These are phyloP conservation scores for Graphilbum fragrans DNA, from an alignment of 2,329 filamentous ascomycete genomes.

Conservation along the genomic window DNA sequence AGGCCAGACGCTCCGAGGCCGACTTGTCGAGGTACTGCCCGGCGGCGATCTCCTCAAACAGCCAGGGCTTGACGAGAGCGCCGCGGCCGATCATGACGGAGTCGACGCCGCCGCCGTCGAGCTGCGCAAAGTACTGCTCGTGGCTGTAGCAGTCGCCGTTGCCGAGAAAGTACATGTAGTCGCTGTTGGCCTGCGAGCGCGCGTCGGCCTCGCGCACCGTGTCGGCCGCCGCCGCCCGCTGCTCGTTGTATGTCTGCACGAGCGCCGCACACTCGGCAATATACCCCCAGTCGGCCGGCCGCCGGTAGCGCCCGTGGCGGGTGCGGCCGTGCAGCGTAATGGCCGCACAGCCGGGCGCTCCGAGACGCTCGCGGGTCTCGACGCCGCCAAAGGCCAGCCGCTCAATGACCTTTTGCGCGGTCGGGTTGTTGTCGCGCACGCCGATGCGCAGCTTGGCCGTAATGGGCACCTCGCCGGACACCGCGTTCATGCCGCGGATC, in stretches of 20 bases:
- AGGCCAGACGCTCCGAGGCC: conserved; percentile 69
- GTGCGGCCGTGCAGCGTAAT: conserved; percentile 90
- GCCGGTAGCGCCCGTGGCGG: conserved; percentile 88
- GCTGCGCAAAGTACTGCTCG: conserved; percentile 68
- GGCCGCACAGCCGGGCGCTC: conserved; percentile 79
- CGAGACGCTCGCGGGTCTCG: conserved; percentile 57
- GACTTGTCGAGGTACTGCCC: conserved; percentile 95
- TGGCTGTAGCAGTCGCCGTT: conserved; percentile 97
- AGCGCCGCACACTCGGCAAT: conserved; percentile 82
- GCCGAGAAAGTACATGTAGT: conserved; percentile 76
- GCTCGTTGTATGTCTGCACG: conserved; percentile 66
- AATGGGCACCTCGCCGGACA: conserved; percentile 82
- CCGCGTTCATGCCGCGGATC: conserved; percentile 87
- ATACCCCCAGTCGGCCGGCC: conserved; percentile 86
- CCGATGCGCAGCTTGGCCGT: conserved; percentile 93
- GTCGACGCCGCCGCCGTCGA: conserved; percentile 71
- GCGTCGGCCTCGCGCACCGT: conserved; percentile 68
- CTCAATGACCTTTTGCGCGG: conserved; percentile 68
- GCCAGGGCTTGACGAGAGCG: conserved; percentile 93
- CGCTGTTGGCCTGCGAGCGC: conserved; percentile 49
- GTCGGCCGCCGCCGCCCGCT: conserved; percentile 55
- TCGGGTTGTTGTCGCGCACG: conserved; percentile 62
- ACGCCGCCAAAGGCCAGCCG: conserved; percentile 69
- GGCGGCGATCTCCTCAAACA: conserved; percentile 90
- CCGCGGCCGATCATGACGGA: conserved; percentile 96